Evolutionary conservation across 2,329 filamentous ascomycete genomes (phyloP), one percentile per base, ranked within the genome.

Genomic region (Hymenoscyphus infarciens): DNA sequence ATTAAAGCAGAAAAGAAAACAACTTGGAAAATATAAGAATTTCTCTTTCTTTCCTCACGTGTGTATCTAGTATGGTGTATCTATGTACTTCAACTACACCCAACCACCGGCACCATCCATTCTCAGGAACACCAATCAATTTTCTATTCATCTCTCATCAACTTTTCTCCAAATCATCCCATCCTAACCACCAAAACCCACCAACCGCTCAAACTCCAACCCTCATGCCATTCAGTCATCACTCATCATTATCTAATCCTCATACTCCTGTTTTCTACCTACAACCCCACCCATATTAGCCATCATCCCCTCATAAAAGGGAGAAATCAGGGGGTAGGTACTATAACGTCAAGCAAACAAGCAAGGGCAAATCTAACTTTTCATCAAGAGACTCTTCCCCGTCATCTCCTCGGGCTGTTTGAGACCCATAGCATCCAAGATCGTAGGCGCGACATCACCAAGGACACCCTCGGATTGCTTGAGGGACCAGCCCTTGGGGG

Each of bases 401-500:
- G 90, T 91, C 95, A 99, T 99, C 77, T 94, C 93, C 72, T 90
- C 86, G 5, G 95, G 94, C 77, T 96, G 87, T 56, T 90, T 85
- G 65, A 99, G 82, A 35, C 95, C 95, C 93, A 99, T 97, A 73
- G 87, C 87, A 5, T 87, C 90, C 53, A 99, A 83, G 64, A 99
- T 77, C 16, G 95, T 99, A n/a, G 95, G 95, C 7, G 95, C 95
- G 38, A 99, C 95, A 74, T 99, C 95, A 64, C 95, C 95, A 25
- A 99, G 83, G n/a, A 99, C 95, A 73, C 92, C 94, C 65, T 88
- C 87, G 15, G 76, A 74, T 62, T 86, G 82, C 80, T 92, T 89
- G 72, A 99, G 81, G 72, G 86, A 91, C 88, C 90, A 97, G 70
- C 91, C 90, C 74, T 90, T 84, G 49, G 95, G 95, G 8, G 93